phyloP scores from a whole-genome alignment of 306 rosid genomes.

The Spatholobus suberectus region DNA sequence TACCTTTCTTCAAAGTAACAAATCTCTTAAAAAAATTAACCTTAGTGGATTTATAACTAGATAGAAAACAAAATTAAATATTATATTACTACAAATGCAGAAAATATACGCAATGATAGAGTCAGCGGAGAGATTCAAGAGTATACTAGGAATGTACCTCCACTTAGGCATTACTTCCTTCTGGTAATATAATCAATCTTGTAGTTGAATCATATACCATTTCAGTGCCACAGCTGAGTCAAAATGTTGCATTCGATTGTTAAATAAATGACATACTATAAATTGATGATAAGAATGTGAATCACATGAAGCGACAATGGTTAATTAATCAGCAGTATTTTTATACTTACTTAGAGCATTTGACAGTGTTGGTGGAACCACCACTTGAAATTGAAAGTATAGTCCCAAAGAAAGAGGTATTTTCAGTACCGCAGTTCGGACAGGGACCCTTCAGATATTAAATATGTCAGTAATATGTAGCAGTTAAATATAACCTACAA shows the following conservation, averaged over 20 bases:
- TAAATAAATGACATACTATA: neutral
- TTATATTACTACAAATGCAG: neutral
- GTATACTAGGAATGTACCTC: slow-evolving; percentile 46
- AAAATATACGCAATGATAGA: neutral
- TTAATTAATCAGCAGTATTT: neutral
- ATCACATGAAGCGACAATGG: neutral
- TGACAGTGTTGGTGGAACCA: slow-evolving; percentile 68
- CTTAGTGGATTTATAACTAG: neutral
- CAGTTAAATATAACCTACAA: neutral
- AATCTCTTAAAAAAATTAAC: neutral
- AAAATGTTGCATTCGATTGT: slow-evolving; percentile 7
- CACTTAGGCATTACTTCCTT: slow-evolving; percentile 76
- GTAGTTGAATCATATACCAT: slow-evolving; percentile 68
- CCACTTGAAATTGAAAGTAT: slow-evolving; percentile 85
- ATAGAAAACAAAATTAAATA: neutral
- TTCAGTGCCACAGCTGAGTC: slow-evolving; percentile 75
- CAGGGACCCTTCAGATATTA: slow-evolving; percentile 72
- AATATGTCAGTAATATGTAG: slow-evolving; percentile 8
- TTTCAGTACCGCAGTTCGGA: slow-evolving; percentile 95
- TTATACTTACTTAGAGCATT: slow-evolving; percentile 75
- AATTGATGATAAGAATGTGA: slow-evolving; percentile 24
- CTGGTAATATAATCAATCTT: slow-evolving; percentile 93
- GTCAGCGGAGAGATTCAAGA: neutral
- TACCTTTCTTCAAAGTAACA: neutral
- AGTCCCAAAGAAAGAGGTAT: slow-evolving; percentile 88